Evolutionary conservation across 2,329 filamentous ascomycete genomes (phyloP).

Genomic region (Xylariales sp.): DNA sequence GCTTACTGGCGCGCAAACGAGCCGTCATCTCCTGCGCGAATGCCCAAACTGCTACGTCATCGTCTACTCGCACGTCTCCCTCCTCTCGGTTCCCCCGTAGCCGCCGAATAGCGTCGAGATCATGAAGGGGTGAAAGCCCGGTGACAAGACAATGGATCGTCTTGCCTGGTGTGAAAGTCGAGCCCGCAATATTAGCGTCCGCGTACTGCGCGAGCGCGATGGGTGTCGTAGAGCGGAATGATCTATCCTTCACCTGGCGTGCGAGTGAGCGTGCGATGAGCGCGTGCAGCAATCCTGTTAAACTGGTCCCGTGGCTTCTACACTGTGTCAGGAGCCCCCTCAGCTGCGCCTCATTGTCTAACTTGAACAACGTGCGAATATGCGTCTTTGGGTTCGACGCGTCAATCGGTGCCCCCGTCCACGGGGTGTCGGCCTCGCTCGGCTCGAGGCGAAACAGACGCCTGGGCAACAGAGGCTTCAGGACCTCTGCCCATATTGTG

Average conservation of each 20-base stretch:
- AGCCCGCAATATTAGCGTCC: constrained; percentile 22
- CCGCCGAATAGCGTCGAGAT: constrained; percentile 38
- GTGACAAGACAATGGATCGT: constrained; percentile 57
- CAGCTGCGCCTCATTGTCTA: constrained; percentile 48
- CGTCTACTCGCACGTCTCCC: background rate
- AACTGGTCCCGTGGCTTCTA: constrained; percentile 55
- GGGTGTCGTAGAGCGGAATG: constrained; percentile 56
- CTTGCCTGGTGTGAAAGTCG: constrained; percentile 45
- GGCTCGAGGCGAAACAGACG: constrained; percentile 23
- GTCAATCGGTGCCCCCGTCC: constrained; percentile 54
- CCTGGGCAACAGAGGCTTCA: constrained; percentile 56
- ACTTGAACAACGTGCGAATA: constrained; percentile 54
- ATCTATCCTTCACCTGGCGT: constrained; percentile 49
- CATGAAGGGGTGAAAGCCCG: constrained; percentile 46
- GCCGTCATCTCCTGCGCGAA: constrained; percentile 52
- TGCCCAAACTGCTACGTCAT: constrained; percentile 55
- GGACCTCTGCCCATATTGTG: constrained; percentile 35
- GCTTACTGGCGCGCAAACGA: constrained; percentile 49
- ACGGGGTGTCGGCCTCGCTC: constrained; percentile 46
- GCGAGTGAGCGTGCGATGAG: constrained; percentile 58
- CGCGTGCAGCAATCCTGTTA: constrained; percentile 63
- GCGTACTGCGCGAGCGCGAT: constrained; percentile 59
- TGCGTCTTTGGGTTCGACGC: constrained; percentile 53
- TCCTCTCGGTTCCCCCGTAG: constrained; percentile 3
- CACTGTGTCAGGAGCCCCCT: constrained; percentile 54